A percentile compares a stretch with the other conserved stretches of the same genome.
Conservation (phyloP, 2,329 filamentous ascomycete species). For the Lasiodiplodia sp. region DNA sequence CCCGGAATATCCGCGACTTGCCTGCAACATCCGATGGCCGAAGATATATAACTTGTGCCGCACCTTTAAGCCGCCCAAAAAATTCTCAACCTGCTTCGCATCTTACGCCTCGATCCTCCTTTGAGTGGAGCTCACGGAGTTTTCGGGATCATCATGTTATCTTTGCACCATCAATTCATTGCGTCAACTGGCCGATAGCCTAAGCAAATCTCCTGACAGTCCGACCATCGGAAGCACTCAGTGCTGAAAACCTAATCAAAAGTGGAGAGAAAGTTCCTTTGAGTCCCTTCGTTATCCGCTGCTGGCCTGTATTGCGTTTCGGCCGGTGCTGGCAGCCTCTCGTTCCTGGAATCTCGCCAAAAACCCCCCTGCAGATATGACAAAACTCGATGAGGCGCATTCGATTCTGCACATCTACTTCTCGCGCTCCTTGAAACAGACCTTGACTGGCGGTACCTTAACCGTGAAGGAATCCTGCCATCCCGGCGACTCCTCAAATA, state of each 20-base stretch:
- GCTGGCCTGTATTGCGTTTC: not conserved
- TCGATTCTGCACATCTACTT: not conserved
- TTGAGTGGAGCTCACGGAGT: not conserved
- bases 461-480: conserved; percentile 5
- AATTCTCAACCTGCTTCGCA: not conserved
- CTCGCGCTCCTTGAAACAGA: not conserved
- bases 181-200: not conserved
- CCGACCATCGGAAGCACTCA: not conserved
- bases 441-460: conserved; percentile 2
- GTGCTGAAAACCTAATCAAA: not conserved
- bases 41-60: not conserved
- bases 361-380: not conserved
- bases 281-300: not conserved
- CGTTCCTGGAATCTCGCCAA: not conserved
- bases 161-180: not conserved
- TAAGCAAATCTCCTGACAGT: not conserved
- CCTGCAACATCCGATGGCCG: not conserved
- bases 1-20: not conserved
- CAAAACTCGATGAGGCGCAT: not conserved
- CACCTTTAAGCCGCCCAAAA: not conserved
- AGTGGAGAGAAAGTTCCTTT: not conserved
- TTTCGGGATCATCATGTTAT: not conserved
- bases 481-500: not conserved
- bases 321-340: not conserved
- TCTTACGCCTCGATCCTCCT: not conserved